phyloP scores from a whole-genome alignment of 768 basidiomycete genomes.

The Psilocybe cyanescens region DNA sequence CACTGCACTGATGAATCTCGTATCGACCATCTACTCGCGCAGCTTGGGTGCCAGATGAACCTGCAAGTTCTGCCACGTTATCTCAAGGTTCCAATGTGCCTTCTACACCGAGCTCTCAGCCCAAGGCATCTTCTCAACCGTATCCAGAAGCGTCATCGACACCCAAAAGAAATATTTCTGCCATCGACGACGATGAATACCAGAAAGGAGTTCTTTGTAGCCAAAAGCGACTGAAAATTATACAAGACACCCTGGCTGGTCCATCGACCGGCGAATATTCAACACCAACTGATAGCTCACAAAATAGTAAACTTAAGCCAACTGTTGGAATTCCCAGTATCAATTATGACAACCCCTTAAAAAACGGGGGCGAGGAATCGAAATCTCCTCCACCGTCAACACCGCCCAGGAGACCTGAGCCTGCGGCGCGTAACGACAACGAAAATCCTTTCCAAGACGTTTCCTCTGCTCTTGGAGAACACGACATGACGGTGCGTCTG shows the following conservation, averaged over 20 bases:
- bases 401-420: neutral
- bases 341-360: neutral
- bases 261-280: neutral
- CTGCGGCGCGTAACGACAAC: neutral
- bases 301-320: neutral
- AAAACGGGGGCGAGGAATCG: neutral
- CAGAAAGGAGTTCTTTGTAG: neutral
- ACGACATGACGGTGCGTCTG: neutral
- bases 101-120: neutral
- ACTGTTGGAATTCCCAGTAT: neutral
- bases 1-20: neutral
- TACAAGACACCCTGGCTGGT: constrained; percentile 5
- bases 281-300: neutral
- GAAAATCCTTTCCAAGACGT: neutral
- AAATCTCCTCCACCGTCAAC: too few species aligned
- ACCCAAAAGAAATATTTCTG: constrained; percentile 9
- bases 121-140: neutral
- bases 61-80: neutral
- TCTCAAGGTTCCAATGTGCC: neutral
- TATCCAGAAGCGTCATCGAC: constrained; percentile 1
- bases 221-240: constrained; percentile 12
- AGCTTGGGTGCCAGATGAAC: neutral
- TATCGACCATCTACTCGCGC: neutral
- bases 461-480: neutral
- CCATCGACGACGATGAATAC: constrained; percentile 1